These are phyloP conservation scores for Alternaria longipes DNA, from an alignment of 2,329 filamentous ascomycete genomes.

Conservation along the genomic window DNA sequence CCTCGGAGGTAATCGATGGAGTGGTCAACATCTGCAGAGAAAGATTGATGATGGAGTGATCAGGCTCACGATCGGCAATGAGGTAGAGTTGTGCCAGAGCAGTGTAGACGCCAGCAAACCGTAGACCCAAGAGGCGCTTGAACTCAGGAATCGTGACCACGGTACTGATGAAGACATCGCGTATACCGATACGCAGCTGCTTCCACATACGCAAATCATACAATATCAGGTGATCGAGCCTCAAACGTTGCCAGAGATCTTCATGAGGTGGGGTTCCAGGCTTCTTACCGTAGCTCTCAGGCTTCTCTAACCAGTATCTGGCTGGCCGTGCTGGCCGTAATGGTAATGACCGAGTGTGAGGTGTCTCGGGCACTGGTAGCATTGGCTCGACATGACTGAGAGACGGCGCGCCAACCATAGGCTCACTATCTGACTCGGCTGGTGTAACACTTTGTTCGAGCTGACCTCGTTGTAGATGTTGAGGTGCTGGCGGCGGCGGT, in stretches of 20 bases:
- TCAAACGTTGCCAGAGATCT: constrained; percentile 86
- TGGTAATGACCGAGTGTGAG: constrained; percentile 57
- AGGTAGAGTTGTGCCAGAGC: constrained; percentile 92
- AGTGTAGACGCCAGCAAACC: constrained; percentile 96
- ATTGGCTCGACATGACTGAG: constrained; percentile 71
- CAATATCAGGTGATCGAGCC: constrained; percentile 91
- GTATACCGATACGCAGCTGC: constrained; percentile 86
- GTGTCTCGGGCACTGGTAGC: constrained; percentile 83
- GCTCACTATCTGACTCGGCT: constrained; percentile 76
- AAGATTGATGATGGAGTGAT: constrained; percentile 98
- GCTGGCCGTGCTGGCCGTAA: constrained; percentile 70
- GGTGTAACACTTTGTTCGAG: constrained; percentile 71
- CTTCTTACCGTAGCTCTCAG: constrained; percentile 71
- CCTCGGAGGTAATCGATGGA: constrained; percentile 93
- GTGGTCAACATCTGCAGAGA: constrained; percentile 97
- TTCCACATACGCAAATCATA: constrained; percentile 98
- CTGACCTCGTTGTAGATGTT: constrained; percentile 48
- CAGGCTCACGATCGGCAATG: constrained; percentile 93
- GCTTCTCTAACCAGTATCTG: constrained; percentile 86
- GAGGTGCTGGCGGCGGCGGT: constrained; percentile 30
- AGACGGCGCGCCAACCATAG: constrained; percentile 66
- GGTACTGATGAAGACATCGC: constrained; percentile 94
- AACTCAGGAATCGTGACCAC: constrained; percentile 96
- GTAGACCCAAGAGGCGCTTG: constrained; percentile 89
- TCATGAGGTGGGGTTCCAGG: constrained; percentile 76